Evolutionary conservation across 352 stramenopile genomes (phyloP).

Genomic region (Phytophthora sansomeana): DNA sequence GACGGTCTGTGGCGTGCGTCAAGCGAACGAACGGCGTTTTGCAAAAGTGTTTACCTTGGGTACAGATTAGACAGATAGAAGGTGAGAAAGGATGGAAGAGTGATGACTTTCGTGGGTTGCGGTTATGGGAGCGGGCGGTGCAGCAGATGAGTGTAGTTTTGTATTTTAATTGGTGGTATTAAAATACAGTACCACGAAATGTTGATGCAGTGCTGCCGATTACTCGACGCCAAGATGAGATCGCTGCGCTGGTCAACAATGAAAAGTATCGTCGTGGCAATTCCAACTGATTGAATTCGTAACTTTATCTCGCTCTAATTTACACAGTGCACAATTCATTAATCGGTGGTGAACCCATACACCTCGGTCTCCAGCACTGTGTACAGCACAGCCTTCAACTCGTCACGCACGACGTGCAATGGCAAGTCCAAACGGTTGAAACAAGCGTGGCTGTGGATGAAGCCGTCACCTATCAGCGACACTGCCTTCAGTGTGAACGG

Average conservation of each 20-base stretch:
- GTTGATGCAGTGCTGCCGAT: too few relatives aligned
- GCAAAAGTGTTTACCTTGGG: slow-evolving; percentile 19
- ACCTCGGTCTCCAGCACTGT: slow-evolving; percentile 56
- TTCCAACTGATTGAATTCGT: too few relatives aligned
- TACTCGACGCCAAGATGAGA: too few relatives aligned
- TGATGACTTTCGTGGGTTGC: slow-evolving; percentile 8
- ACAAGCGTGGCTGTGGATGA: slow-evolving; percentile 65
- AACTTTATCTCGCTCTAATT: too few relatives aligned
- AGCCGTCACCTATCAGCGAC: slow-evolving; percentile 41
- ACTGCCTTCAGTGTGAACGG: slow-evolving; percentile 59
- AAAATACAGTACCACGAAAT: too few relatives aligned
- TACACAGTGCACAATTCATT: too few relatives aligned
- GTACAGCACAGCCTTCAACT: slow-evolving; percentile 66
- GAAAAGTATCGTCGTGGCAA: too few relatives aligned
- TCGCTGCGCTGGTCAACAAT: too few relatives aligned
- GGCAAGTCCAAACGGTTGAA: slow-evolving; percentile 94
- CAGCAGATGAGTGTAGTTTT: slow-evolving; percentile 23
- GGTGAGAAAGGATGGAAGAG: not conserved
- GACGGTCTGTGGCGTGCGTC: slow-evolving; percentile 17
- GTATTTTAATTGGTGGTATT: too few relatives aligned
- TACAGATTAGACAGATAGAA: slow-evolving; percentile 2
- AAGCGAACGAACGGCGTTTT: not conserved
- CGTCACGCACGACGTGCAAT: slow-evolving; percentile 88
- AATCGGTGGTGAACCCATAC: slow-evolving; percentile 75
- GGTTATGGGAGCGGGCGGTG: not conserved